These are phyloP conservation scores for Medicago ruthenica DNA, from an alignment of 306 rosid genomes.

Conservation along the genomic window DNA sequence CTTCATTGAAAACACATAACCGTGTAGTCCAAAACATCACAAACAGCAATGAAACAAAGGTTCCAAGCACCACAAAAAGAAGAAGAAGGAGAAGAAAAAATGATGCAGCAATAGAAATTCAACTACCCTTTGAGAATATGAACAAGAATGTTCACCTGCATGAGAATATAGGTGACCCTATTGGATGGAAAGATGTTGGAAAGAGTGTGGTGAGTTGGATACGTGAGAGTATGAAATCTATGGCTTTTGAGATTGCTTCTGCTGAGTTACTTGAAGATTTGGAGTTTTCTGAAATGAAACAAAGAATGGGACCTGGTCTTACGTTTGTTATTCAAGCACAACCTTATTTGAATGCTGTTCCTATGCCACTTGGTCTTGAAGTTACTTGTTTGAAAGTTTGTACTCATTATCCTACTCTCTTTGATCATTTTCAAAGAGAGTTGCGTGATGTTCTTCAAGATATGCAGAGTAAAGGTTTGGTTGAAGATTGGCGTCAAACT, in stretches of 20 bases:
- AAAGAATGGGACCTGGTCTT: conserved; percentile 68
- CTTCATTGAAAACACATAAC: conserved; percentile 35
- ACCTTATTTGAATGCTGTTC: conserved; percentile 74
- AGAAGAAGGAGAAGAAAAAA: conserved; percentile 38
- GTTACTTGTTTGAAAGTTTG: conserved; percentile 69
- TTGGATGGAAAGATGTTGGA: conserved; percentile 73
- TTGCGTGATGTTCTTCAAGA: conserved; percentile 69
- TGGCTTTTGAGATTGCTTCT: conserved; percentile 68
- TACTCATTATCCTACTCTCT: conserved; percentile 79
- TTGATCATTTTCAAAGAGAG: conserved; percentile 88
- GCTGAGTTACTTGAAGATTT: conserved; percentile 64
- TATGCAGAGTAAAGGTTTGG: conserved; percentile 49
- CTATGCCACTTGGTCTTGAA: conserved; percentile 80
- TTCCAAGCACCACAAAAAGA: conserved; percentile 10
- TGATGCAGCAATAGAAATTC: not conserved
- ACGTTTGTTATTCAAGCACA: conserved; percentile 74
- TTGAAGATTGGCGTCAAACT: conserved; percentile 59
- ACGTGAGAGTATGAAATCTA: conserved; percentile 66
- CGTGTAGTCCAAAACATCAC: conserved; percentile 41
- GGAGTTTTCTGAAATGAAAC: conserved; percentile 62
- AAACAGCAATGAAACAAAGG: conserved; percentile 37
- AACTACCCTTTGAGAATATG: not conserved
- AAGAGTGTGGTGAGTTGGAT: conserved; percentile 74
- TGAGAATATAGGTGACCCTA: conserved; percentile 62
- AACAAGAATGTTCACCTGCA: not conserved